Evolutionary conservation across 2,329 filamentous ascomycete species (phyloP).

Genomic region (Aspergillus hiratsukae): DNA sequence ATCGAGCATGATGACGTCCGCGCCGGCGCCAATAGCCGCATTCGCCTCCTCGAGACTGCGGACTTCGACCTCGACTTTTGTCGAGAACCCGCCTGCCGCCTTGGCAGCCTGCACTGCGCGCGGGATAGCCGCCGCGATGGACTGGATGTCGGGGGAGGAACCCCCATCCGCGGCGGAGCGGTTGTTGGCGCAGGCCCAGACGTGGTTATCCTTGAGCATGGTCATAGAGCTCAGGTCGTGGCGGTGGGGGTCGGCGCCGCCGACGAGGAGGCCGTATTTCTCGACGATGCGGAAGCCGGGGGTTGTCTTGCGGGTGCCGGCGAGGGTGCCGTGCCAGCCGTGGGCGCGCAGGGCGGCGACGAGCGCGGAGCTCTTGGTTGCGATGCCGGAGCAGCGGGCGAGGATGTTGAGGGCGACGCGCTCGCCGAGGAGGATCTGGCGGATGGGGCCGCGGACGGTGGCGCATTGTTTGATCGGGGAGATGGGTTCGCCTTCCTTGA

Average conservation of each 20-base stretch:
- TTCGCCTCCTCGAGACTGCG: conserved; percentile 83
- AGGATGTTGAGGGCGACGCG: conserved; percentile 87
- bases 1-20: conserved; percentile 95
- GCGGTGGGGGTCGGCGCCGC: conserved; percentile 84
- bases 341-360: conserved; percentile 51
- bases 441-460: conserved; percentile 77
- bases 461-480: conserved; percentile 65
- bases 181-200: conserved; percentile 72
- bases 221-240: conserved; percentile 93
- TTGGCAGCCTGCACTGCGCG: conserved; percentile 81
- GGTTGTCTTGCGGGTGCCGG: conserved; percentile 94
- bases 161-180: conserved; percentile 19
- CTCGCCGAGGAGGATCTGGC: conserved; percentile 84
- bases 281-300: conserved; percentile 93
- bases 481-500: conserved; percentile 68
- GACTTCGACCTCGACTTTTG: conserved; percentile 96
- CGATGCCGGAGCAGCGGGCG: conserved; percentile 85
- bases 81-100: conserved; percentile 76
- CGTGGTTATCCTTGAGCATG: conserved; percentile 99
- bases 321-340: conserved; percentile 79
- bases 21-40: conserved; percentile 83
- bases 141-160: conserved; percentile 7
- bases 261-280: conserved; percentile 96
- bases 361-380: conserved; percentile 55
- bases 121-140: conserved; percentile 63